These are phyloP conservation scores for Solanum ossicruentum DNA, from an alignment of 257 asterid genomes.

Conservation along the genomic window DNA sequence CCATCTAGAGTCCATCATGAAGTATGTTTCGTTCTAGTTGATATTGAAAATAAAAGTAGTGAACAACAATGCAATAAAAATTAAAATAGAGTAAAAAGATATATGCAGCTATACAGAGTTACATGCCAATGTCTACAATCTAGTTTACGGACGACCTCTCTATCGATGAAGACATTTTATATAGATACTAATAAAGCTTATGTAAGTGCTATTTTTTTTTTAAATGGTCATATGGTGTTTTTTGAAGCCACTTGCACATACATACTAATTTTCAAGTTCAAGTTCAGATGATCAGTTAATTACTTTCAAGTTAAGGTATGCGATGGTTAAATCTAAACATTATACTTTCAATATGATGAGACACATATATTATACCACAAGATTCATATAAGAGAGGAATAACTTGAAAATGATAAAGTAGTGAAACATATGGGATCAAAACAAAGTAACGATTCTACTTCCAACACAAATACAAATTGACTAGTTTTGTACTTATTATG, in stretches of 20 bases:
- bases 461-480: no score
- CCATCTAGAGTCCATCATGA: no score
- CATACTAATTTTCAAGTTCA: no score
- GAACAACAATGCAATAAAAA: no score
- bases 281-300: not conserved
- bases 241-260: not conserved
- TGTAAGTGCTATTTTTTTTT: constrained; percentile 34
- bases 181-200: constrained; percentile 37
- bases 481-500: not conserved
- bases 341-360: not conserved
- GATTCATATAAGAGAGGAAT: no score
- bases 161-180: constrained; percentile 55
- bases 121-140: constrained; percentile 66
- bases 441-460: no score
- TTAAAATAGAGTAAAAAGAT: no score
- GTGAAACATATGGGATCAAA: no score
- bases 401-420: no score
- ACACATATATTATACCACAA: not conserved
- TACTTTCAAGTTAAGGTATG: not conserved
- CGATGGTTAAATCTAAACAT: not conserved
- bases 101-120: constrained; percentile 9
- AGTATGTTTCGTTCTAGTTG: no score
- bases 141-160: constrained; percentile 85
- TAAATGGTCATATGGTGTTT: not conserved
- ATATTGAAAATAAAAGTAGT: no score